Conservation (phyloP, 176 grass and related monocot genomes). For the Aegilops longissima region DNA sequence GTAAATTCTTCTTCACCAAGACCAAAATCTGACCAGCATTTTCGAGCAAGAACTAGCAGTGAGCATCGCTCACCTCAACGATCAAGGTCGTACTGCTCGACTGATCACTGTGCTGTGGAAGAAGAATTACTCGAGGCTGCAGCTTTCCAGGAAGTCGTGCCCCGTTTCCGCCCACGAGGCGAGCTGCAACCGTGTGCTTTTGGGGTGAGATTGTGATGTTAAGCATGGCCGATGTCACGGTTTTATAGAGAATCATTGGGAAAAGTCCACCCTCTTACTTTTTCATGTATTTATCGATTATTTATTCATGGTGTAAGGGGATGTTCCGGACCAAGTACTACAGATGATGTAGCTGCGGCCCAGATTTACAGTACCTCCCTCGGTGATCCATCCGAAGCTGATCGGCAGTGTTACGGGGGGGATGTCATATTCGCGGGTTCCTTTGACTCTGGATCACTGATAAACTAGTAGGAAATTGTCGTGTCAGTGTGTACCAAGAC, state of each 20-base stretch:
- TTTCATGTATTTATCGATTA: neutral
- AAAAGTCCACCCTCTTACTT: conserved; percentile 19
- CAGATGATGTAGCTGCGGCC: neutral
- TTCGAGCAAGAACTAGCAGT: neutral
- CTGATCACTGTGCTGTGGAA: neutral
- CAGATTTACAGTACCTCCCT: neutral
- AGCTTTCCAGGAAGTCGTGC: neutral
- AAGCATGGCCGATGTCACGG: neutral
- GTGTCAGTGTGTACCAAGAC: neutral
- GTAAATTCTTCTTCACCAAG: neutral
- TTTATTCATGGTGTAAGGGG: neutral
- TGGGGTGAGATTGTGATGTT: neutral
- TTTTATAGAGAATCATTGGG: conserved; percentile 19
- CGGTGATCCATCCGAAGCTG: neutral
- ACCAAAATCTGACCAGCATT: neutral
- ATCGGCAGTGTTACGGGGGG: neutral
- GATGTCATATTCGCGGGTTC: neutral
- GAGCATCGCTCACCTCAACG: neutral
- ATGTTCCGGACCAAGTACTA: neutral
- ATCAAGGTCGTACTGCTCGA: neutral
- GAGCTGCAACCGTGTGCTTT: neutral
- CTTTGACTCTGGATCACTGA: neutral
- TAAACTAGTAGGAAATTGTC: neutral
- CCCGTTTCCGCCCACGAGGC: neutral
- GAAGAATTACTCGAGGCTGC: neutral